phyloP scores from a whole-genome alignment of 805 yeast genomes.

The Schwanniomyces pseudopolymorphus region DNA sequence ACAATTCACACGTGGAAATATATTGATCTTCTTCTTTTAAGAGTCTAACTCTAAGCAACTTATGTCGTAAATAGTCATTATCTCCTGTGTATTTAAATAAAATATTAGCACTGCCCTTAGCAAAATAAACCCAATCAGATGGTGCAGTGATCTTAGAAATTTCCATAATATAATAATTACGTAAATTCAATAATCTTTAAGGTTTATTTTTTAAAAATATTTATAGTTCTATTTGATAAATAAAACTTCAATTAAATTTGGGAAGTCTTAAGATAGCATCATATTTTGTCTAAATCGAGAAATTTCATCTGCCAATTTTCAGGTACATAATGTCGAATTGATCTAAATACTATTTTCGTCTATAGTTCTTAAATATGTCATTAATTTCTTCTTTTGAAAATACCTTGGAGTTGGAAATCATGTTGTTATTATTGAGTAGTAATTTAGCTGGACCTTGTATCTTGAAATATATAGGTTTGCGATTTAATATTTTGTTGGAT shows the following conservation, averaged over 20 bases:
- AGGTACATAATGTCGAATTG: not conserved
- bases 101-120: constrained; percentile 51
- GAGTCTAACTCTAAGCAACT: constrained; percentile 39
- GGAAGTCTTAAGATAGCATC: not conserved
- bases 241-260: not conserved
- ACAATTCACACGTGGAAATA: constrained; percentile 40
- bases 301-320: not conserved
- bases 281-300: not conserved
- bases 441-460: constrained; percentile 28
- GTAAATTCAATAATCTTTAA: not conserved
- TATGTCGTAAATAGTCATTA: constrained; percentile 28
- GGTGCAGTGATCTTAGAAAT: constrained; percentile 32
- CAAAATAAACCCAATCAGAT: constrained; percentile 46
- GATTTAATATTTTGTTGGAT: constrained; percentile 9
- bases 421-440: constrained; percentile 18
- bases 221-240: not conserved
- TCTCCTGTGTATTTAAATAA: constrained; percentile 42
- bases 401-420: constrained; percentile 8
- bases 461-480: constrained; percentile 17
- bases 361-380: constrained; percentile 5
- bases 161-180: constrained; percentile 23
- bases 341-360: constrained; percentile 1
- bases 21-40: constrained; percentile 33
- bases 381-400: constrained; percentile 17
- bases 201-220: not conserved